Base-by-base conservation (phyloP, 1,284 basidiomycete genomes). In the Kalmanozyma brasiliensis region DNA sequence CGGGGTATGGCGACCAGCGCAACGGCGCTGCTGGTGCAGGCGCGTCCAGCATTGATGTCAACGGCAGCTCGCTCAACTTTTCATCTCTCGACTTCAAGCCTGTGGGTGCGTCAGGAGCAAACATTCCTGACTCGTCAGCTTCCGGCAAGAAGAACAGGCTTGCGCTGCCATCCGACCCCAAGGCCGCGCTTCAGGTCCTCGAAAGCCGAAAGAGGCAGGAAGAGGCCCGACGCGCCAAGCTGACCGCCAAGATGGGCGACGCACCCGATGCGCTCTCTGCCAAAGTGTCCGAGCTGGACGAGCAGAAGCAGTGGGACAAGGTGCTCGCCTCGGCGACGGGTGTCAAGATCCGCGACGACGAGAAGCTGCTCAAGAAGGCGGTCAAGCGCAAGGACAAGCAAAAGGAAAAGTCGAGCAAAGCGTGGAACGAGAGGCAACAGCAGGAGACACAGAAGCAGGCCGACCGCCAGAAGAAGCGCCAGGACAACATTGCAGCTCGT, bases 261-360 rank as follows among this genome's bases (percentile, higher is more conserved):
- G 63, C 65, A 16, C 57, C 57, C 8, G 65, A 69, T 4, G 62
- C 48, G 23, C 52, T 73, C 14, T 72, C 70, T 19, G 69, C 73
- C 34, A 63, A 64, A 17, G 57, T 74, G 14, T 37, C 36, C 8
- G 52, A 73, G 30, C 29, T 52, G 23, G 61, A 67, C 30, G 74
- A 79, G 69, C 37, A 60, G 20, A 64, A 76, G 63, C 69, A 75
- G 33, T 80, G 78, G 79, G 69, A 72, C 49, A 76, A 76, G 53
- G 77, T 73, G 23, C 36, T 76, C 24, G 78, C 78, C 1, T 74
- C 75, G 3, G 73, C 79, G 1, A 57, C 69, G 34, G 79, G 79
- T 30, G 73, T 78, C 56, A 78, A 77, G 66, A 75, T 81, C 32
- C 76, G 78, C 34, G 78, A 81, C 51, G 78, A 81, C 52, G 79